A percentile compares a stretch with the other conserved stretches of the same genome.
These are phyloP conservation scores for Eragrostis nindensis DNA, from an alignment of 176 grass and related monocot species.

Conservation along the genomic window DNA sequence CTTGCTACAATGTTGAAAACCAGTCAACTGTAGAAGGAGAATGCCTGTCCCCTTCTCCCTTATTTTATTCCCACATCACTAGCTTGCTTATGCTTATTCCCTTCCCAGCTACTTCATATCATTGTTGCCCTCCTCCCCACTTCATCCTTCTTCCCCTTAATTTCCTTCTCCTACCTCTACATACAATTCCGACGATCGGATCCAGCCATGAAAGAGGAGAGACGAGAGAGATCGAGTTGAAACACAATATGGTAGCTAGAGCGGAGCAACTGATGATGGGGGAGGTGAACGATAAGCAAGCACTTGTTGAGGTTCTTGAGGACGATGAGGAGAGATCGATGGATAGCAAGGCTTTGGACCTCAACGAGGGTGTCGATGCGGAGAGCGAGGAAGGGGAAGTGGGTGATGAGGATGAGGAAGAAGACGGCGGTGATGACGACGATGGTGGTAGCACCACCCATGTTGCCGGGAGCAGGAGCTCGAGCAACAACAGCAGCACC, in stretches of 20 bases:
- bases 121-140: constrained; percentile 32
- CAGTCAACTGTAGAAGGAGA: constrained; percentile 79
- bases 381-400: constrained; percentile 50
- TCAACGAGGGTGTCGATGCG: constrained; percentile 60
- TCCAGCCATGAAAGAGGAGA: constrained; percentile 39
- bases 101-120: constrained; percentile 42
- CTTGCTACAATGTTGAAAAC: constrained; percentile 48
- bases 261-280: constrained; percentile 33
- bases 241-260: constrained; percentile 29
- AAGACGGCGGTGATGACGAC: background rate
- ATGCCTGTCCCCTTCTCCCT: constrained; percentile 67
- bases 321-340: constrained; percentile 43
- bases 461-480: constrained; percentile 54
- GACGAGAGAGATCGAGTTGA: constrained; percentile 22
- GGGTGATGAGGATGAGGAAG: background rate
- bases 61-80: constrained; percentile 60
- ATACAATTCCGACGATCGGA: constrained; percentile 33
- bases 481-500: constrained; percentile 59
- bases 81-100: constrained; percentile 37
- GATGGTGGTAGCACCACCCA: constrained; percentile 60
- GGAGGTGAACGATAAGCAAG: constrained; percentile 43
- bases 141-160: constrained; percentile 59
- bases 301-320: constrained; percentile 53
- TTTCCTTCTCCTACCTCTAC: constrained; percentile 37
- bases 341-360: constrained; percentile 48